Conservation (phyloP, 768 basidiomycete species). For the Trametes gibbosa region DNA sequence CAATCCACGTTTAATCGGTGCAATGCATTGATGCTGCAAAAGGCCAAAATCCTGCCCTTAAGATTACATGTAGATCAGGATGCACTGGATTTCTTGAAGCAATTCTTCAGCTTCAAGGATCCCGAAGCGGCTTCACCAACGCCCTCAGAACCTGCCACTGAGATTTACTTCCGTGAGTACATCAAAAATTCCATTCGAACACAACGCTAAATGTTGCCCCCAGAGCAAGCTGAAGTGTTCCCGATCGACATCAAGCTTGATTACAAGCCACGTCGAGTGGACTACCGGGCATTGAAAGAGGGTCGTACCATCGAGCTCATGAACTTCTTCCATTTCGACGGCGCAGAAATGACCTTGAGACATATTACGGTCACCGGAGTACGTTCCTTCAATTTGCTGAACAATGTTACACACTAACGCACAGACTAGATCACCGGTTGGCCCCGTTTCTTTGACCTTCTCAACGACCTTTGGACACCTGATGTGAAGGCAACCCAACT, state of each 20-base stretch:
- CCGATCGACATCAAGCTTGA: conserved; percentile 95
- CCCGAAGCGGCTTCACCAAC: conserved; percentile 41
- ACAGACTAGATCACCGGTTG: conserved; percentile 81
- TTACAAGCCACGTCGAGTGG: conserved; percentile 96
- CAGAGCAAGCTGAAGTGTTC: conserved; percentile 93
- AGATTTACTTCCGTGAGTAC: conserved; percentile 74
- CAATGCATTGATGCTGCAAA: not conserved
- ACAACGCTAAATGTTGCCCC: not conserved
- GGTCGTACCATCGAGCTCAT: conserved; percentile 95
- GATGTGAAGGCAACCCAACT: conserved; percentile 99
- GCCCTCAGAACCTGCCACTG: conserved; percentile 40
- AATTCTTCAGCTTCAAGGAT: conserved; percentile 88
- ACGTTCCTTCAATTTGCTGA: conserved; percentile 28
- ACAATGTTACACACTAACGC: not conserved
- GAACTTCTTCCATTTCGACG: conserved; percentile 99
- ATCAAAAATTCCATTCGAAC: not conserved
- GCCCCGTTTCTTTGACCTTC: conserved; percentile 79
- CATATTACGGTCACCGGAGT: conserved; percentile 92
- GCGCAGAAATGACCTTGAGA: conserved; percentile 94
- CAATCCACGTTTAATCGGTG: not conserved
- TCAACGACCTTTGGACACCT: conserved; percentile 99
- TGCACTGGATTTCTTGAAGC: conserved; percentile 96
- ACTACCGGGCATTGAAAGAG: conserved; percentile 86
- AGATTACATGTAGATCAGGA: conserved; percentile 97
- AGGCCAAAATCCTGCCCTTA: conserved; percentile 90